Conservation (phyloP, 306 rosid genomes). For the Rosa lucieae region DNA sequence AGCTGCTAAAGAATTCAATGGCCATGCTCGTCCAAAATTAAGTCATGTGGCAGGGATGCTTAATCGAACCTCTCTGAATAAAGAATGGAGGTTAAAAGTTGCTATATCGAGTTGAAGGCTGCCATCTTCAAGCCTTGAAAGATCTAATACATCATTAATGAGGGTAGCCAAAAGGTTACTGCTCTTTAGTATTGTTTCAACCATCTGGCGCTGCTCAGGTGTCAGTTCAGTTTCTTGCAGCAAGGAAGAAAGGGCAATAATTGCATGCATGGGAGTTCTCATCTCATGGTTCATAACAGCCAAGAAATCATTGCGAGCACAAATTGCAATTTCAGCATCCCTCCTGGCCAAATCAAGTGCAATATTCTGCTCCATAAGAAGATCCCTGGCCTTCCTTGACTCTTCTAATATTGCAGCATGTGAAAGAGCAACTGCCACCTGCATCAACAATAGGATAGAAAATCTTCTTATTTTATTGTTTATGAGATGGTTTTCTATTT, state of each 20-base stretch:
- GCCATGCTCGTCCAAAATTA: slow-evolving; percentile 1
- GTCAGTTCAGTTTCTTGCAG: slow-evolving; percentile 91
- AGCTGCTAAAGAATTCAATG: slow-evolving; percentile 21
- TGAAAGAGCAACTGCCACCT: slow-evolving; percentile 99
- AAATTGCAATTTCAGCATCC: slow-evolving; percentile 98
- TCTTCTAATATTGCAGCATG: slow-evolving; percentile 99
- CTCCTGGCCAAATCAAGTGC: slow-evolving; percentile 95
- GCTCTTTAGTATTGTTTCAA: slow-evolving; percentile 87
- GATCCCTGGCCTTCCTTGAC: slow-evolving; percentile 99
- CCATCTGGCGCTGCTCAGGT: slow-evolving; percentile 95
- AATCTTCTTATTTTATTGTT: too few relatives aligned
- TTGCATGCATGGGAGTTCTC: slow-evolving; percentile 99
- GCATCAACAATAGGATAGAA: neutral
- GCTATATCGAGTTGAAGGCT: slow-evolving; percentile 80
- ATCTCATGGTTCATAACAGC: slow-evolving; percentile 99
- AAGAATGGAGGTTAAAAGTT: slow-evolving; percentile 75
- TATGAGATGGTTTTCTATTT: too few relatives aligned
- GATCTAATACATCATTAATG: slow-evolving; percentile 92
- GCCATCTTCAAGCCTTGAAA: slow-evolving; percentile 96
- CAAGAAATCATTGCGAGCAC: slow-evolving; percentile 96
- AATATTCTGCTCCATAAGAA: slow-evolving; percentile 86
- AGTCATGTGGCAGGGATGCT: neutral
- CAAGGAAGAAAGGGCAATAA: slow-evolving; percentile 94
- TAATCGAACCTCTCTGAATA: slow-evolving; percentile 71
- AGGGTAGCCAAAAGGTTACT: slow-evolving; percentile 92